Conservation (phyloP, 2,329 filamentous ascomycete species). For the Ascochyta koolunga region DNA sequence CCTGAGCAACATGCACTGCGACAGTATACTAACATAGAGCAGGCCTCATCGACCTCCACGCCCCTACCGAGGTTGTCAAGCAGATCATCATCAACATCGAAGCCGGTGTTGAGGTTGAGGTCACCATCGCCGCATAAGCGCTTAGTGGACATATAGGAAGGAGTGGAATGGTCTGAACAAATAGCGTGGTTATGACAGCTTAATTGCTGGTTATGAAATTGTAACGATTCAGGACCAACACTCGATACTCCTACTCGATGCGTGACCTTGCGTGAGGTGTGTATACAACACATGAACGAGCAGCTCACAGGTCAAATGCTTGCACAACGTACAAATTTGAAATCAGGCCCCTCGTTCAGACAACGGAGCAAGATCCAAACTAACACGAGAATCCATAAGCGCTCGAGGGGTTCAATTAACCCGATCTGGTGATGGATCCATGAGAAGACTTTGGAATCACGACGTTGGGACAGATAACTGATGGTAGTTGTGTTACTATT, state of each 20-base stretch:
- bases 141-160: slow-evolving; percentile 24
- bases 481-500: too few relatives aligned
- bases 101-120: slow-evolving; percentile 91
- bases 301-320: background rate
- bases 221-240: slow-evolving; percentile 28
- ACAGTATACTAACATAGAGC: slow-evolving; percentile 3
- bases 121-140: slow-evolving; percentile 81
- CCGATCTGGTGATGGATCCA: background rate
- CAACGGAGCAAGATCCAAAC: too few relatives aligned
- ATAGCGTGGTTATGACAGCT: slow-evolving; percentile 38
- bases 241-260: background rate
- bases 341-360: too few relatives aligned
- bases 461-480: background rate
- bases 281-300: background rate
- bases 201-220: slow-evolving; percentile 32
- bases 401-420: background rate
- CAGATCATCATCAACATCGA: slow-evolving; percentile 97
- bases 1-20: background rate
- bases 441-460: background rate
- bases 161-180: slow-evolving; percentile 22
- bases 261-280: background rate
- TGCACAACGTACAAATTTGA: too few relatives aligned
- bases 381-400: background rate
- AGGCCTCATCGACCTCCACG: slow-evolving; percentile 90
- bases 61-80: slow-evolving; percentile 97